Percentiles rank a stretch among this genome's conserved stretches.
phyloP scores from a whole-genome alignment of 202 grass and related monocot species.

The Musa balbisiana region DNA sequence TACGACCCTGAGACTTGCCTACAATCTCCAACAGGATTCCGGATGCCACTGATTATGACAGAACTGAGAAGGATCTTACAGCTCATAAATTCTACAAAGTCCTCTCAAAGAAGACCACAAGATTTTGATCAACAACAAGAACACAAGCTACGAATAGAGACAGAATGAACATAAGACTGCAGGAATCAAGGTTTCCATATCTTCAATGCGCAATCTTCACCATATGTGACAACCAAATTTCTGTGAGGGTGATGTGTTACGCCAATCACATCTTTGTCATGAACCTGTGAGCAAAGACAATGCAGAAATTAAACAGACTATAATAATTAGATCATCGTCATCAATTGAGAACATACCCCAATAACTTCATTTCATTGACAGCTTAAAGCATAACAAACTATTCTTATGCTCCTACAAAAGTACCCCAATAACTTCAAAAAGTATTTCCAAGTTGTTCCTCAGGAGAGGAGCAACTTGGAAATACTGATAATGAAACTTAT shows the following conservation, averaged over 20 bases:
- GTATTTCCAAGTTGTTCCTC: too few relatives aligned
- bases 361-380: too few relatives aligned
- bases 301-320: background rate
- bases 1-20: too few relatives aligned
- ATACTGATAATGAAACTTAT: too few relatives aligned
- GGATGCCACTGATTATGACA: too few relatives aligned
- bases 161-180: constrained; percentile 13
- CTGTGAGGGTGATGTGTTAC: constrained; percentile 87
- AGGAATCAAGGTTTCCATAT: constrained; percentile 77
- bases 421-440: too few relatives aligned
- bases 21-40: too few relatives aligned
- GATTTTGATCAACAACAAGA: background rate
- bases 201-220: constrained; percentile 90
- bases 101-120: background rate
- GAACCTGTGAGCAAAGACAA: constrained; percentile 38
- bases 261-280: constrained; percentile 96
- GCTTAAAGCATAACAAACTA: too few relatives aligned
- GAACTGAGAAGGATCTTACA: background rate
- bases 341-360: background rate
- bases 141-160: constrained; percentile 17
- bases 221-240: constrained; percentile 79
- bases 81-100: background rate
- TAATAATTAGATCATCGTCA: background rate
- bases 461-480: too few relatives aligned
- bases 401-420: too few relatives aligned